Conservation (phyloP, 768 basidiomycete species). For the Russula griseocarnosa region DNA sequence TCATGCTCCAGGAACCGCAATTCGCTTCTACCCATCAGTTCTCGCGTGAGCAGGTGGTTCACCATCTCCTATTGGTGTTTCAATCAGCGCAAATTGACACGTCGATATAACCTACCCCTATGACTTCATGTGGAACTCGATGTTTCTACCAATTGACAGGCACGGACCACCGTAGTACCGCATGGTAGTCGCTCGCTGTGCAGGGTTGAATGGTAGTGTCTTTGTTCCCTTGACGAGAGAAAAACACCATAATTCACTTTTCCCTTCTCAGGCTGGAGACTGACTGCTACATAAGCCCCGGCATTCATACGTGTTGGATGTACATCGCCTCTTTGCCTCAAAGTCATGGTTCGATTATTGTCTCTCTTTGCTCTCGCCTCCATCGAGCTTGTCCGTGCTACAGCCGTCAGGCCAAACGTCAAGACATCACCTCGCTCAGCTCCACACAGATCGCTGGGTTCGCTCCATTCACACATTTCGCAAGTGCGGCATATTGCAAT, state of each 20-base stretch:
- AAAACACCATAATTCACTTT: too few relatives aligned
- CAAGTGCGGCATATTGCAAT: constrained; percentile 36
- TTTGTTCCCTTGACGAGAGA: not conserved
- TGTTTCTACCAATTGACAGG: not conserved
- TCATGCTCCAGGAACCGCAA: not conserved
- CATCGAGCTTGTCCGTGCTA: constrained; percentile 2
- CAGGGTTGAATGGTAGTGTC: too few relatives aligned
- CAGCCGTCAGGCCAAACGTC: constrained; percentile 7
- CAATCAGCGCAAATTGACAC: not conserved
- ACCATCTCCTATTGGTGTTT: not conserved
- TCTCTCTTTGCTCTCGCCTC: not conserved
- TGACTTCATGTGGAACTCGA: not conserved
- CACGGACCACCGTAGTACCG: too few relatives aligned
- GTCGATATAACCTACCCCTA: not conserved
- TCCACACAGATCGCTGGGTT: constrained; percentile 31
- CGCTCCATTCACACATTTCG: constrained; percentile 35
- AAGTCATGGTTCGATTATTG: not conserved
- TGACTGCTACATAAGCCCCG: not conserved
- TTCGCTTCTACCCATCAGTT: not conserved
- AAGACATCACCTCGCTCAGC: constrained; percentile 29
- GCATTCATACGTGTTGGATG: not conserved
- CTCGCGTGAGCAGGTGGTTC: not conserved
- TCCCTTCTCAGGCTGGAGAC: not conserved
- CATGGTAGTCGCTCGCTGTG: not conserved
- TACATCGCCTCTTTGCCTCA: not conserved